Base-by-base conservation (phyloP, 345 rosid genomes). In the Carallia brachiata region DNA sequence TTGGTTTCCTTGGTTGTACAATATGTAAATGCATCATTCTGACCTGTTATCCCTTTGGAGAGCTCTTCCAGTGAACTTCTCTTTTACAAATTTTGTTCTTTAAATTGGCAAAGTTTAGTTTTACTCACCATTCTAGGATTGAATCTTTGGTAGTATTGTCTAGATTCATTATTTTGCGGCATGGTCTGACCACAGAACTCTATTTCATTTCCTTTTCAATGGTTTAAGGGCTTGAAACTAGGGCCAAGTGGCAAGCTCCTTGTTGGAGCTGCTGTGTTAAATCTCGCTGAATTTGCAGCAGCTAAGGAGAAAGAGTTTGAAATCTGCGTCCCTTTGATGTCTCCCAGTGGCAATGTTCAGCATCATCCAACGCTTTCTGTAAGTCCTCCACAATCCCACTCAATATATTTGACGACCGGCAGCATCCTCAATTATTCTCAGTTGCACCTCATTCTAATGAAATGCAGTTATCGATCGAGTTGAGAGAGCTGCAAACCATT, bases 211-310 rank as follows among this genome's bases (percentile, higher is more conserved):
- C 60, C 52, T 34, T 44, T 30, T 9, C 9, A 6, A 54, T 77
- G 28, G 30, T 73, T 37, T 2, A 64, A 85, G 92, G 82, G 82
- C 40, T 61, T 81, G 70, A 77, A 73, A 62, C 88, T 80, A 73
- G 88, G 85, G 65, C 76, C 76, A 19, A 85, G 80, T 81, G 79
- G 50, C 71, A 90, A 82, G 77, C 79, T 78, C 60, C 76, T 84
- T 34, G 60, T 87, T 73, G 96, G 96, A 71, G 77, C 85, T 8
- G 84, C 85, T 4, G 68, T 68, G 0, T 53, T 90, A 73, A 89
- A 92, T 73, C 83, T 92, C 4, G 89, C 92, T 16, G 92, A 92
- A 47, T 89, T 78, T 70, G 93, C 88, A 23, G 73, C 87, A 5
- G 78, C 83, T 36, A 85, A 78, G 66, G 75, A 86, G 72, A 78